phyloP scores from a whole-genome alignment of 306 rosid species.

The Myrica gale region DNA sequence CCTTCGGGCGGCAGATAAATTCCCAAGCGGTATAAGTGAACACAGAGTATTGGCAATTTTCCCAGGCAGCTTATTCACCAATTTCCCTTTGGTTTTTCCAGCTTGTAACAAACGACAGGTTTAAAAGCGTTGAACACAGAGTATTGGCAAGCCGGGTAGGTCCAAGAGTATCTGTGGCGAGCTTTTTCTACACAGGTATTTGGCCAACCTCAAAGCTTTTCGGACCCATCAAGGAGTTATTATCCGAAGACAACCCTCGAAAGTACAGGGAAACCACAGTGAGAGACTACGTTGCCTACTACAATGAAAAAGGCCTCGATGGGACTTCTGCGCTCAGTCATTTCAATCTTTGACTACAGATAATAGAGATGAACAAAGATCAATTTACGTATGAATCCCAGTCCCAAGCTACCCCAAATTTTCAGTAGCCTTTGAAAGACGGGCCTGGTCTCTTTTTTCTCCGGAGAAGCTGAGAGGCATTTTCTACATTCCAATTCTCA shows the following conservation, averaged over 20 bases:
- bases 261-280: slow-evolving; percentile 20
- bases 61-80: not conserved
- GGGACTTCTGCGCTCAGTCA: not conserved
- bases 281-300: not conserved
- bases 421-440: no score
- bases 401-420: no score
- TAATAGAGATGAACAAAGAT: no score
- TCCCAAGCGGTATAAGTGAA: no score
- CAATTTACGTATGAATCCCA: no score
- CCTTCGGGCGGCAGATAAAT: no score
- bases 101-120: slow-evolving; percentile 32
- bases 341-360: slow-evolving; percentile 8
- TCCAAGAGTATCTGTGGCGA: slow-evolving; percentile 12
- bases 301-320: not conserved
- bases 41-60: no score
- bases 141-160: slow-evolving; percentile 19
- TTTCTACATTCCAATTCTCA: no score
- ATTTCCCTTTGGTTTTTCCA: not conserved
- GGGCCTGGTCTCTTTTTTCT: no score
- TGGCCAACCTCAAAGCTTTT: not conserved
- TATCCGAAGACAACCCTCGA: slow-evolving; percentile 21
- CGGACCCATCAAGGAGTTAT: slow-evolving; percentile 28
- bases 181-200: slow-evolving; percentile 16
- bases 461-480: no score
- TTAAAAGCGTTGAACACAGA: slow-evolving; percentile 34